A percentile compares a stretch with the other conserved stretches of the same genome.
These are phyloP conservation scores for Hyaloscypha hepaticicola DNA, from an alignment of 495 filamentous ascomycete genomes.

Conservation along the genomic window DNA sequence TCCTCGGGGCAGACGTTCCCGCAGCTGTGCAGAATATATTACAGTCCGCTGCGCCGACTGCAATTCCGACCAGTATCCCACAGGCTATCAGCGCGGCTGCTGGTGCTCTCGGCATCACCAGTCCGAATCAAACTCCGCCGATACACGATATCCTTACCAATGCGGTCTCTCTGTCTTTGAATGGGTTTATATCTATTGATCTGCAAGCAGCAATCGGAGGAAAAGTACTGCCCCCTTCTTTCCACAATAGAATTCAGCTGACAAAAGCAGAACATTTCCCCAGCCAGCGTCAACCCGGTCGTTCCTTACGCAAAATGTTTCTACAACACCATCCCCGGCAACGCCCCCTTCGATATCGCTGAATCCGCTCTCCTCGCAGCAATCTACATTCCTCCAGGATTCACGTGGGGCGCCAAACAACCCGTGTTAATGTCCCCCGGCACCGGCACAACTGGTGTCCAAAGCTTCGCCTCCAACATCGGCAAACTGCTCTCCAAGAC, in stretches of 20 bases:
- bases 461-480: constrained; percentile 43
- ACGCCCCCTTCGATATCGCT: constrained; percentile 44
- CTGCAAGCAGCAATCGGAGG: constrained; percentile 12
- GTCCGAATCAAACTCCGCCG: not conserved
- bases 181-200: constrained; percentile 22
- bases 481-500: constrained; percentile 39
- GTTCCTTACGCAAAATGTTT: constrained; percentile 36
- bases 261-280: constrained; percentile 12
- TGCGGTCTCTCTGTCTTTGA: constrained; percentile 9
- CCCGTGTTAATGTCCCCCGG: constrained; percentile 46
- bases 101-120: constrained; percentile 3
- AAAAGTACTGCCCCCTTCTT: constrained; percentile 9
- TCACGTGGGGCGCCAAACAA: constrained; percentile 42
- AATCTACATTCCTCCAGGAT: constrained; percentile 45
- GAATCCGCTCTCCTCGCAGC: constrained; percentile 40
- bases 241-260: not conserved
- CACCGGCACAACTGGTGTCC: constrained; percentile 42
- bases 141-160: constrained; percentile 21
- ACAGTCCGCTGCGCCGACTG: constrained; percentile 14
- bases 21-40: constrained; percentile 20
- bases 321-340: constrained; percentile 25
- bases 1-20: constrained; percentile 17
- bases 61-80: constrained; percentile 11
- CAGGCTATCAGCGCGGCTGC: constrained; percentile 6
- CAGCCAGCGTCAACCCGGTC: constrained; percentile 26